Percentiles rank a stretch among this genome's conserved stretches.
These are phyloP conservation scores for Microbotryum intermedium DNA, from an alignment of 1,284 basidiomycete genomes.

Conservation along the genomic window DNA sequence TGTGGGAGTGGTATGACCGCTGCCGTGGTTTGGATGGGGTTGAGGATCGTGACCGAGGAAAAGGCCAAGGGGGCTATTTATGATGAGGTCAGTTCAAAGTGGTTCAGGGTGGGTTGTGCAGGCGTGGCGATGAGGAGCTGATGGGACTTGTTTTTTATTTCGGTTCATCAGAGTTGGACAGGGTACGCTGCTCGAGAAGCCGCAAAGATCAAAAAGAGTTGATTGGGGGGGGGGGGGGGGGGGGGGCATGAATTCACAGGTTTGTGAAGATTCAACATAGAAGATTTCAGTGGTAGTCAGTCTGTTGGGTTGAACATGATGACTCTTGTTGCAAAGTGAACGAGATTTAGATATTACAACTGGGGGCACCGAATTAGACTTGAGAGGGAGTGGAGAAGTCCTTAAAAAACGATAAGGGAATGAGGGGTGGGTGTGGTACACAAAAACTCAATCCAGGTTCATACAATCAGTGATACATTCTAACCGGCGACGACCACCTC, in stretches of 20 bases:
- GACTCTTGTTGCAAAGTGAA: no score
- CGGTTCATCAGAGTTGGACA: constrained; percentile 59
- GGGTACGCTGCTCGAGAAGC: constrained; percentile 63
- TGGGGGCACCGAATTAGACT: no score
- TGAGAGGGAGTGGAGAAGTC: no score
- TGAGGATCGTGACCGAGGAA: constrained; percentile 55
- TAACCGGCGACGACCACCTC: no score
- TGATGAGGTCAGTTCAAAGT: constrained; percentile 62
- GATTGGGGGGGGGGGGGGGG: neutral
- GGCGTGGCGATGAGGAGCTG: neutral
- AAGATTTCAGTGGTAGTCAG: no score
- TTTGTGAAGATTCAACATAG: no score
- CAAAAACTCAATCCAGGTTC: neutral
- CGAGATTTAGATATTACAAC: no score
- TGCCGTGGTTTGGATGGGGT: constrained; percentile 78
- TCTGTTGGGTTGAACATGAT: no score
- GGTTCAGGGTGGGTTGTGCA: neutral
- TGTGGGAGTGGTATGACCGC: constrained; percentile 81
- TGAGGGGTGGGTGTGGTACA: no score
- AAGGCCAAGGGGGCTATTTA: constrained; percentile 55
- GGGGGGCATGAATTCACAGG: no score
- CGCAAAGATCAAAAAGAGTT: constrained; percentile 52
- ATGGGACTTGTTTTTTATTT: neutral
- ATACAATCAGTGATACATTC: no score
- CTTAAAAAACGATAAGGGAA: no score